A percentile compares a stretch with the other conserved stretches of the same genome.
phyloP scores from a whole-genome alignment of 352 stramenopile genomes.

The Phytophthora rubi region DNA sequence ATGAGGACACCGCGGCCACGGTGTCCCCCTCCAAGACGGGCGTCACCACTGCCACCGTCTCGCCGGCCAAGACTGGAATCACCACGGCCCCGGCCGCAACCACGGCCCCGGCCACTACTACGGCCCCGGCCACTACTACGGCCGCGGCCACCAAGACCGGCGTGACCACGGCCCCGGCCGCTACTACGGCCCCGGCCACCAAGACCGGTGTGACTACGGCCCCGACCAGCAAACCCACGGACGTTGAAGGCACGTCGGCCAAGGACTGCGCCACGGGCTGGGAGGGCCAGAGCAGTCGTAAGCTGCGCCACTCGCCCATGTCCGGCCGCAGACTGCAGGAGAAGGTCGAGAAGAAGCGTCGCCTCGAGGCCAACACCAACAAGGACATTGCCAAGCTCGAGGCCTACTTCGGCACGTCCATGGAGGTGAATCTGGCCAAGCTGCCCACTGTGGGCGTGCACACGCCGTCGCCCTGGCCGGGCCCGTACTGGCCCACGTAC shows the following conservation, averaged over 20 bases:
- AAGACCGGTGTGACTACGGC: constrained; percentile 14
- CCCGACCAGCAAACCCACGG: constrained; percentile 3
- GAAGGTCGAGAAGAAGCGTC: constrained; percentile 11
- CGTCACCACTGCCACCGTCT: constrained; percentile 1
- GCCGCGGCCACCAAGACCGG: background rate
- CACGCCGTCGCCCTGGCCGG: constrained; percentile 18
- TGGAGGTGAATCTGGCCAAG: constrained; percentile 19
- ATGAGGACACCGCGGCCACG: constrained; percentile 2
- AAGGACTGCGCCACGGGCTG: constrained; percentile 23
- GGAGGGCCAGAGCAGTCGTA: constrained; percentile 27
- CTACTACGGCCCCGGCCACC: background rate
- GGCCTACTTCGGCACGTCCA: constrained; percentile 19
- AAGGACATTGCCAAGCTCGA: constrained; percentile 28
- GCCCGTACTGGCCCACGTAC: constrained; percentile 60
- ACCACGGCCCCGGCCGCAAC: constrained; percentile 1
- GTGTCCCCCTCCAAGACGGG: constrained; percentile 3
- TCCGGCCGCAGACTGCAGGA: constrained; percentile 22
- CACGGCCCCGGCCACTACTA: background rate
- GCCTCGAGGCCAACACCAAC: constrained; percentile 21
- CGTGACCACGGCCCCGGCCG: background rate
- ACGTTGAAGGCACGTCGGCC: constrained; percentile 11
- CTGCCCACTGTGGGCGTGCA: constrained; percentile 21
- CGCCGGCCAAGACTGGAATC: constrained; percentile 2
- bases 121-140: background rate
- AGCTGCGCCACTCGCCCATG: constrained; percentile 28